Base-by-base conservation (phyloP, 345 rosid genomes). In the Boechera divaricarpa region DNA sequence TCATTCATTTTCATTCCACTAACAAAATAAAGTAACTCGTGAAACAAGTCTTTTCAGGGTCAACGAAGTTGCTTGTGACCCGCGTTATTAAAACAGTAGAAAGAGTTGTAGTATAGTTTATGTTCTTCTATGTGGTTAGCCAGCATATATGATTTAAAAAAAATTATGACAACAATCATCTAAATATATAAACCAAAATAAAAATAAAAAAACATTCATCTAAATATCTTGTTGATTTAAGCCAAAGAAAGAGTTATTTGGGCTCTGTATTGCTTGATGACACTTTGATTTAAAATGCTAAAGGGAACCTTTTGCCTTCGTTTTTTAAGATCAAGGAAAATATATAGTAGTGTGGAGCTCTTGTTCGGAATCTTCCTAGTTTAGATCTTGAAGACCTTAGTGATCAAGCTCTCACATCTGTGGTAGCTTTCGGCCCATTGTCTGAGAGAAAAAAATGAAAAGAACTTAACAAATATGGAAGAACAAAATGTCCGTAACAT, bases 361-460 rank as follows among this genome's bases (percentile, higher is more conserved):
- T 39, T 8, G 42, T 11, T 69, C 3, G 42, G 59, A 24, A 18
- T 59, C 16, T 39, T 36, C 16, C 31, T 67, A 29, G 68, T 49
- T 77, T 77, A 61, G 63, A 63, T 47, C 28, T 70, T 63, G 71
- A 70, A 45, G 53, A 55, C 59, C 69, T 42, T 38, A 0, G 3
- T 49, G 63, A 66, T 70, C 26, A 42, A 21, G 47, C 57, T 41
- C 49, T 60, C 69, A 7, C 4, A 21, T 75, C 7, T 47, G 69
- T 76, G 74, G 69, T 54, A 70, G 10, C 57, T 15, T 26, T 55
- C 56, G 71, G 71, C 38, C 54, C 71, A 33, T 77, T 48, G 21
- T 64, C 67, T 70, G 77, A 77, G 77, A 54, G 6, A 16, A 49
- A 16, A 16, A 12, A 42, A 4, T 21, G 0, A 44, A 44, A 44